Evolutionary conservation across 2,329 filamentous ascomycete genomes (phyloP).

Genomic region (Seiridium cupressi): DNA sequence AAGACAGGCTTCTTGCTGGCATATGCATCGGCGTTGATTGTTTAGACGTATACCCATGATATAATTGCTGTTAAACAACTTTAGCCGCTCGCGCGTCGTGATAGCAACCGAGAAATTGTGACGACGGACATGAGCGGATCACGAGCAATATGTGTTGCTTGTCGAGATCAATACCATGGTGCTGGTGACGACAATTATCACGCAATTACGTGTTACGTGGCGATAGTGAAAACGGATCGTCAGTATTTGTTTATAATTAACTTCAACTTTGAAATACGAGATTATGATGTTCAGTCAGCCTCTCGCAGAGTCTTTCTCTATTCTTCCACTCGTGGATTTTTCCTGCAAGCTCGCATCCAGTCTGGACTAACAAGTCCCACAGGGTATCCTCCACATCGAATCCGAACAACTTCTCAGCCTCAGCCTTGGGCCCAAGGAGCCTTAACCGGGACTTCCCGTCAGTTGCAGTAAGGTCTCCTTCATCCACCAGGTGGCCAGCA

Average conservation of each 20-base stretch:
- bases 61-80: too few relatives aligned
- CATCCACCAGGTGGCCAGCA: constrained; percentile 22
- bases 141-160: too few relatives aligned
- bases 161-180: too few relatives aligned
- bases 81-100: too few relatives aligned
- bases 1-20: neutral
- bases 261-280: neutral
- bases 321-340: constrained; percentile 9
- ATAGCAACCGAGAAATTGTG: too few relatives aligned
- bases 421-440: constrained; percentile 17
- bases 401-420: constrained; percentile 18
- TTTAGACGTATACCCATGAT: too few relatives aligned
- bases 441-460: constrained; percentile 18
- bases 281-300: constrained; percentile 5
- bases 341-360: constrained; percentile 16
- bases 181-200: too few relatives aligned
- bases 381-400: constrained; percentile 21
- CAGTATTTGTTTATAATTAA: neutral
- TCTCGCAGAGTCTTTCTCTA: constrained; percentile 5
- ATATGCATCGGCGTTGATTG: neutral
- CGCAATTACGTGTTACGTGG: too few relatives aligned
- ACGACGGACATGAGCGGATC: too few relatives aligned
- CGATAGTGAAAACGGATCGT: too few relatives aligned
- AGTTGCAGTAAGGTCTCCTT: constrained; percentile 18
- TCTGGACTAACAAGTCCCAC: constrained; percentile 19